phyloP scores from a whole-genome alignment of 1,284 basidiomycete species.

The Neotropicomus parvogracilis region DNA sequence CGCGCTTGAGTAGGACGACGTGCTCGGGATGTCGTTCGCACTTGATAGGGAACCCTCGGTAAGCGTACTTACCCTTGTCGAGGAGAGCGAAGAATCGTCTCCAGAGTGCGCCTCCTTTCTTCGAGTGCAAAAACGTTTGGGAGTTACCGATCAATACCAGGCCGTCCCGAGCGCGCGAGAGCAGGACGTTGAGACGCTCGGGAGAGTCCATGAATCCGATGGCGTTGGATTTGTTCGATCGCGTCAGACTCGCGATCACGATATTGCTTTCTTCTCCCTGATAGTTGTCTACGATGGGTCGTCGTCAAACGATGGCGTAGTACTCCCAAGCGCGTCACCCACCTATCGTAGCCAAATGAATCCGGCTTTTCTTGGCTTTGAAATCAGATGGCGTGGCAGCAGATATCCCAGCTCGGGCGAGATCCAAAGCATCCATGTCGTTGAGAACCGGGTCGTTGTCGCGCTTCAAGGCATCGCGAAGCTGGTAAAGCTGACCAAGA shows the following conservation, averaged over 20 bases:
- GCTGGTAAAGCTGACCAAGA: slow-evolving; percentile 53
- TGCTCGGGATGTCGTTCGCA: slow-evolving; percentile 52
- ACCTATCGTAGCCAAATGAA: slow-evolving; percentile 62
- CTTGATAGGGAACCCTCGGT: slow-evolving; percentile 52
- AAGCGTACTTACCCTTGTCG: slow-evolving; percentile 41
- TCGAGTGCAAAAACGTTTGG: slow-evolving; percentile 50
- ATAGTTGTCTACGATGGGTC: slow-evolving; percentile 47
- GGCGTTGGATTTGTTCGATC: slow-evolving; percentile 49
- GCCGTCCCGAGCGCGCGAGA: slow-evolving; percentile 58
- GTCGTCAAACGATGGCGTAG: too few relatives aligned
- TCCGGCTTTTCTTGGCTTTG: slow-evolving; percentile 17
- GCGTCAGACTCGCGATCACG: slow-evolving; percentile 53
- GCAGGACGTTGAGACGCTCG: slow-evolving; percentile 61
- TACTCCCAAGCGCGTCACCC: not conserved
- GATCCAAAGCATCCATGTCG: slow-evolving; percentile 50
- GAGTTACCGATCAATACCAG: slow-evolving; percentile 64
- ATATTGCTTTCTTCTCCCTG: slow-evolving; percentile 69
- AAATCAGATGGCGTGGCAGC: rapidly evolving
- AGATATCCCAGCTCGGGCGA: slow-evolving; percentile 1
- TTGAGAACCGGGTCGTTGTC: slow-evolving; percentile 57
- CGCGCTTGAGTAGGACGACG: slow-evolving; percentile 34
- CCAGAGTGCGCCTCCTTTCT: slow-evolving; percentile 53
- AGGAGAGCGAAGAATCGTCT: slow-evolving; percentile 44
- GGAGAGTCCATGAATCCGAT: slow-evolving; percentile 68
- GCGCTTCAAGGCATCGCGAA: slow-evolving; percentile 42